Percentiles rank a stretch among this genome's conserved stretches.
Conservation (phyloP, 176 grass and related monocot genomes). For the Eleusine coracana region DNA sequence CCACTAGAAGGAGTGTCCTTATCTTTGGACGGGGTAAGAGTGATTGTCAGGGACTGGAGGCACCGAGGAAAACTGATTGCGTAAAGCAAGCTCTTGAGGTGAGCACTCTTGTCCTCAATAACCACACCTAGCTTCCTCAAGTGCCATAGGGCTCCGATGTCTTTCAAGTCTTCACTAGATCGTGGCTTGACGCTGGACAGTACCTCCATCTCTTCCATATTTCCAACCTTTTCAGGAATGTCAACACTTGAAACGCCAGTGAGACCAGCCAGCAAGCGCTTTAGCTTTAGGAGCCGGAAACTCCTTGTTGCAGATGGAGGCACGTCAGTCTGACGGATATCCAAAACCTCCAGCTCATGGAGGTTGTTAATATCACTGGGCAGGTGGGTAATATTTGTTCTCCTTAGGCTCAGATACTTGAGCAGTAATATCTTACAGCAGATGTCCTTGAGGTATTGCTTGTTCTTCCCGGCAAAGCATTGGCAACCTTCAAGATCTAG, state of each 20-base stretch:
- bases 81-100: background rate
- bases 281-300: constrained; percentile 18
- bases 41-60: constrained; percentile 14
- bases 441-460: constrained; percentile 15
- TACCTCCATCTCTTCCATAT: constrained; percentile 27
- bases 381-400: background rate
- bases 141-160: background rate
- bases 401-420: constrained; percentile 36
- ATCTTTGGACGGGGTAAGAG: too few species aligned
- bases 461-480: background rate
- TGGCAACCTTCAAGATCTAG: constrained; percentile 32
- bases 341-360: constrained; percentile 31
- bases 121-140: constrained; percentile 40
- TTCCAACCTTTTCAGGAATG: background rate
- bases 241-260: background rate
- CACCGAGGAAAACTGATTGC: background rate
- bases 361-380: constrained; percentile 39
- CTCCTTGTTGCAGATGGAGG: background rate
- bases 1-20: too few species aligned
- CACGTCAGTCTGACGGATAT: constrained; percentile 27
- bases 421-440: constrained; percentile 27
- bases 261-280: constrained; percentile 22
- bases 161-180: background rate
- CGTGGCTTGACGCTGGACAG: background rate
- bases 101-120: background rate